These are phyloP conservation scores for Persicaria tinctoria DNA, from an alignment of 148 eudicot species.

Conservation along the genomic window DNA sequence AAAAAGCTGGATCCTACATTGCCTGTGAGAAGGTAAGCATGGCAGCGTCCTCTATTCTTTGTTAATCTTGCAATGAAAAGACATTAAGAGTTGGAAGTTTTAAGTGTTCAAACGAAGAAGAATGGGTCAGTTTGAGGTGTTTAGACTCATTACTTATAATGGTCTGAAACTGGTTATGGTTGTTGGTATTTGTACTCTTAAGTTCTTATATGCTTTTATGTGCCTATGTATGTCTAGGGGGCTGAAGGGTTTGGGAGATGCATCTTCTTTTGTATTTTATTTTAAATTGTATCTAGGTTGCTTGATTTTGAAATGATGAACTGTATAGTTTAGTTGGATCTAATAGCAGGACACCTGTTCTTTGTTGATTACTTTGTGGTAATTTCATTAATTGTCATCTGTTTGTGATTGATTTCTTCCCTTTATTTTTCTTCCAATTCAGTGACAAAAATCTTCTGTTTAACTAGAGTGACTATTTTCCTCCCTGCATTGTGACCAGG, in stretches of 20 bases:
- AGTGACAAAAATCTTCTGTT: not conserved
- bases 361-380: not conserved
- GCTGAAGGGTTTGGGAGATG: not conserved
- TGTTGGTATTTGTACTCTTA: not conserved
- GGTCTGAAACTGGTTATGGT: not conserved
- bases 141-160: not conserved
- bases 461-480: not conserved
- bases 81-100: not conserved
- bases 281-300: not conserved
- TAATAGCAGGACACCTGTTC: not conserved
- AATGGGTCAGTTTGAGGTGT: not conserved
- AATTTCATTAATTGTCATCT: not conserved
- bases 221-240: not conserved
- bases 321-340: no score
- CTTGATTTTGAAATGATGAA: not conserved
- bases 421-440: not conserved
- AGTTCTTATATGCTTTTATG: not conserved
- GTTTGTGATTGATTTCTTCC: not conserved
- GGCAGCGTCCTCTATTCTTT: not conserved
- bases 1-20: conserved; percentile 61
- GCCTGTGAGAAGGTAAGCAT: conserved; percentile 79
- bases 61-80: not conserved
- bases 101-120: not conserved
- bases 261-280: not conserved
- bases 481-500: conserved; percentile 31